Conservation (phyloP, 2,329 filamentous ascomycete species). For the Blastomyces gilchristii region DNA sequence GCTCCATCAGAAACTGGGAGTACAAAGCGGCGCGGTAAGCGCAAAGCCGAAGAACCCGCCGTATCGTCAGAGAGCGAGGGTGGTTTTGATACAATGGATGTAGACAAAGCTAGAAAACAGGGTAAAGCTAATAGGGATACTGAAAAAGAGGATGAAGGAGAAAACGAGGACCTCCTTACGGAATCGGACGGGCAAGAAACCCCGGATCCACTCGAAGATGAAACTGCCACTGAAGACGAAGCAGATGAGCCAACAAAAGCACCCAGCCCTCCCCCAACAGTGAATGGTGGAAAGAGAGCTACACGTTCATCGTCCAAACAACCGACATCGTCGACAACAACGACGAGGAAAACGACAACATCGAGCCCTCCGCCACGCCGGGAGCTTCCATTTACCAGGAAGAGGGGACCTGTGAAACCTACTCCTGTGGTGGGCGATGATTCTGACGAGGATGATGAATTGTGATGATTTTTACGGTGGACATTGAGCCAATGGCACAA, state of each 20-base stretch:
- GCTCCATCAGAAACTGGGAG: conserved; percentile 6
- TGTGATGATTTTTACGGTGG: conserved; percentile 18
- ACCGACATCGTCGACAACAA: neutral
- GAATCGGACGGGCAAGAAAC: conserved; percentile 23
- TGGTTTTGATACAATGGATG: conserved; percentile 31
- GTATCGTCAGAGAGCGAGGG: conserved; percentile 23
- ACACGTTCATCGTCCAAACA: conserved; percentile 2
- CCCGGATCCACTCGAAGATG: conserved; percentile 27
- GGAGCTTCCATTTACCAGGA: conserved; percentile 33
- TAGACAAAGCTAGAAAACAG: conserved; percentile 18
- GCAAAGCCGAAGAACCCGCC: conserved; percentile 18
- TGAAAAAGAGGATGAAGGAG: conserved; percentile 10
- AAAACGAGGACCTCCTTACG: conserved; percentile 7
- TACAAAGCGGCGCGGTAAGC: conserved; percentile 18
- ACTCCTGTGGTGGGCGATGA: conserved; percentile 16
- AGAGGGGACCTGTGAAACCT: conserved; percentile 10
- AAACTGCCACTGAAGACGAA: conserved; percentile 26
- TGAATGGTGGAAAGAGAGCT: neutral
- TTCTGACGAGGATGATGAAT: conserved; percentile 35
- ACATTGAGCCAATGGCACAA: neutral
- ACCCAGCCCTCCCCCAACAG: neutral
- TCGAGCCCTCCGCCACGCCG: conserved; percentile 31
- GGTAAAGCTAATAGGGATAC: conserved; percentile 2
- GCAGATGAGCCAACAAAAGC: conserved; percentile 4
- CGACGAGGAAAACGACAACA: neutral